phyloP scores from a whole-genome alignment of 768 basidiomycete species.

The Leccinum fibrillosum region DNA sequence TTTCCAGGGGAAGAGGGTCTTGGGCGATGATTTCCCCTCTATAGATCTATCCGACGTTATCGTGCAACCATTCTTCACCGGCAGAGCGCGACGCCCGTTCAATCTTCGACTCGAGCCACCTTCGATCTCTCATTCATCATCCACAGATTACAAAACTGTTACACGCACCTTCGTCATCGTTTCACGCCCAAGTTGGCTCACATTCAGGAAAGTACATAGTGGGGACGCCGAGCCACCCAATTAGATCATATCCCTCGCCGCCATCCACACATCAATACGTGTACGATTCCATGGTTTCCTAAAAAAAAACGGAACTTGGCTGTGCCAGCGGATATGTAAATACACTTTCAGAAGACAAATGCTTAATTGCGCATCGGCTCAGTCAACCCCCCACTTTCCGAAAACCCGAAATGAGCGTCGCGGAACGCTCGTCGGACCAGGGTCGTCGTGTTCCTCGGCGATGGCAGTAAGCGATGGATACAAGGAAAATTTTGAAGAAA shows the following conservation, averaged over 20 bases:
- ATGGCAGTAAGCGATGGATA: conserved; percentile 3
- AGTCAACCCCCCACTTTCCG: conserved; percentile 1
- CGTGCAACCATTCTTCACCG: conserved; percentile 11
- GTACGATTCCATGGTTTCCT: conserved; percentile 5
- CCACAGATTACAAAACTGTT: background rate
- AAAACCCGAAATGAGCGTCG: conserved; percentile 18
- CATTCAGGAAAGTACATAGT: background rate
- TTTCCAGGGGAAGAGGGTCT: background rate
- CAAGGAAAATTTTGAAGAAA: conserved; percentile 1
- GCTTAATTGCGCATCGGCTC: conserved; percentile 1
- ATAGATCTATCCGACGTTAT: conserved; percentile 22
- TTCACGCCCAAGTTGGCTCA: background rate
- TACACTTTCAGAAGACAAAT: background rate
- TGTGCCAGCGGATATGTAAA: conserved; percentile 4
- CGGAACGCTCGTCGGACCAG: conserved; percentile 20
- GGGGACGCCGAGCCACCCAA: background rate
- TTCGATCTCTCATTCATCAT: conserved; percentile 3
- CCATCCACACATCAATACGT: conserved; percentile 10
- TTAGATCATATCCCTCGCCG: background rate
- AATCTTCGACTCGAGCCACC: conserved; percentile 10
- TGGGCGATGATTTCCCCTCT: conserved; percentile 7
- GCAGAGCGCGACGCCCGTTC: conserved; percentile 10
- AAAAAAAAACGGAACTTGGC: background rate
- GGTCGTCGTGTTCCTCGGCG: conserved; percentile 1
- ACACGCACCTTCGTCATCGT: background rate